phyloP scores from a whole-genome alignment of 768 basidiomycete genomes.

The Trametes villosa region DNA sequence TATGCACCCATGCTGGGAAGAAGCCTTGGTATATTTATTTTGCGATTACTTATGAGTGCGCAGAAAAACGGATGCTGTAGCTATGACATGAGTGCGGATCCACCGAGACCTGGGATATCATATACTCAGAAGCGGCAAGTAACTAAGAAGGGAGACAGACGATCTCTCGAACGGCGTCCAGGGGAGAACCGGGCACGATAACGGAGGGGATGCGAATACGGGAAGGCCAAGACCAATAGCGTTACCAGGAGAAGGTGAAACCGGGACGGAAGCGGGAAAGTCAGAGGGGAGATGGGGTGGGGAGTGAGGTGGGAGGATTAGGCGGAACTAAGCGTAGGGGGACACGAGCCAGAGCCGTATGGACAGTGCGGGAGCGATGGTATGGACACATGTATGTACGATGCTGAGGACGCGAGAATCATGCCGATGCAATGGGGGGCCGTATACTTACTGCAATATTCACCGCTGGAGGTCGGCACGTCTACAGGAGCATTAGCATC shows the following conservation, averaged over 20 bases:
- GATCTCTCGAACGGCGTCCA: slow-evolving; percentile 5
- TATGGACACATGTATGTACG: slow-evolving; percentile 23
- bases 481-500: slow-evolving; percentile 12
- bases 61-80: slow-evolving; percentile 21
- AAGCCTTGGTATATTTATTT: slow-evolving; percentile 21
- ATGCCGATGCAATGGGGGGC: slow-evolving; percentile 5
- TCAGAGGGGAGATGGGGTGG: background rate
- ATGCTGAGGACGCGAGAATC: slow-evolving; percentile 9
- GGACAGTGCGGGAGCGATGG: slow-evolving; percentile 12
- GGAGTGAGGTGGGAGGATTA: slow-evolving; percentile 12
- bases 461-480: slow-evolving; percentile 36
- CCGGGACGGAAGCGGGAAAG: background rate
- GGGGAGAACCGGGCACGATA: background rate
- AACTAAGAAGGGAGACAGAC: slow-evolving; percentile 10
- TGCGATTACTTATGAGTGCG: slow-evolving; percentile 18
- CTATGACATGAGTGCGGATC: slow-evolving; percentile 20
- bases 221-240: slow-evolving; percentile 12
- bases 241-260: slow-evolving; percentile 9
- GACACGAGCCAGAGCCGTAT: slow-evolving; percentile 15
- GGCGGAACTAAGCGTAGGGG: slow-evolving; percentile 5
- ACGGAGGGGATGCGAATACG: background rate
- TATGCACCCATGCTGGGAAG: background rate
- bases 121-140: slow-evolving; percentile 13
- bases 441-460: background rate
- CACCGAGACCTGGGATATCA: slow-evolving; percentile 19